Conservation (phyloP, 1,139 yeast genomes). For the Candida sp. region DNA sequence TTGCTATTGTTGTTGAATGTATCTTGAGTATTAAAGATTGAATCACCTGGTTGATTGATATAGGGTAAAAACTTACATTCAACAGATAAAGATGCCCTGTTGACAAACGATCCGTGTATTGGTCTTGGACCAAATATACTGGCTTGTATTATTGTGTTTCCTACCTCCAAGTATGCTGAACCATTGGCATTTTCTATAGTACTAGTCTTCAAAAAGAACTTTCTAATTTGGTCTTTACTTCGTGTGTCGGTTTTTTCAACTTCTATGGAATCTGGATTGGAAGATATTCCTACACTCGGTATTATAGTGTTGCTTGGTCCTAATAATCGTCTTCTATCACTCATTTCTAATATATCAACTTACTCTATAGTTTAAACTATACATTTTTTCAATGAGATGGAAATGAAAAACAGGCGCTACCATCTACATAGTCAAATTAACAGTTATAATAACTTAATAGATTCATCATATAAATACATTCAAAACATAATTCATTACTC, state of each 20-base stretch:
- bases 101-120: constrained; percentile 69
- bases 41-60: constrained; percentile 36
- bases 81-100: constrained; percentile 66
- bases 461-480: no score
- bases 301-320: constrained; percentile 64
- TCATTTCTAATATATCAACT: constrained; percentile 11
- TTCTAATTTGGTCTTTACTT: constrained; percentile 21
- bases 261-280: constrained; percentile 7
- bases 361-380: no score
- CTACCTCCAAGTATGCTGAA: constrained; percentile 74
- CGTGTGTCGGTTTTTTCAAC: background rate
- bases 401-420: background rate
- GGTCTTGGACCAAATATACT: constrained; percentile 92
- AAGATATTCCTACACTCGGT: constrained; percentile 26
- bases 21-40: constrained; percentile 16
- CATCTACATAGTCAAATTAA: background rate
- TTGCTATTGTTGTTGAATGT: constrained; percentile 12
- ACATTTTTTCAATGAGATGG: background rate
- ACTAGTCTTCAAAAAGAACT: constrained; percentile 56
- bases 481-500: no score
- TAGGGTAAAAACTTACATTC: constrained; percentile 60
- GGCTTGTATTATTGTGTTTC: constrained; percentile 58
- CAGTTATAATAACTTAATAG: no score
- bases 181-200: constrained; percentile 75
- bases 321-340: constrained; percentile 68